Base-by-base conservation (phyloP, 192 early-diverging fungal genomes). In the Mortierella hygrophila region DNA sequence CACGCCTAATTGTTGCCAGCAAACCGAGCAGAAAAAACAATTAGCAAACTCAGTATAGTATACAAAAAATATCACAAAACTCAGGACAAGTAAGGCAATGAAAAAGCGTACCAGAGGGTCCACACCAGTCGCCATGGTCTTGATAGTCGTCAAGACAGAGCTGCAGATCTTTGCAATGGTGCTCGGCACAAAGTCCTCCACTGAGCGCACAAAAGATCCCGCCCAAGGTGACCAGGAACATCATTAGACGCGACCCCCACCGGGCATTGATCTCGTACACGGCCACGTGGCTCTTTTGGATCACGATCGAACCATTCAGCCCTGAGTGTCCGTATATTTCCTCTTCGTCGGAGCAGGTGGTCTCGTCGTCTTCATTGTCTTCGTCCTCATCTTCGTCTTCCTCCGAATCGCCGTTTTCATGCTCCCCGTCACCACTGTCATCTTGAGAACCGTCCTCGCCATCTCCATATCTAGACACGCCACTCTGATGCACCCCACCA, bases 191-290 rank as follows among this genome's bases (percentile, higher is more conserved):
- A 10, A 80, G 37, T 0, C 78, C 78, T n/a, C 83, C 83, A 5
- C 72, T 42, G 15, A 79, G 37, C 7, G 44, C 73, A 68, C 83
- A 79, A 16, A 85, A 13, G 10, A 76, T 2, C 15, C 83, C 83
- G 11, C 83, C 78, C 6, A 80, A 15, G 1, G 78, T 71, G 18
- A 76, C 29, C 73, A 85, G 23, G n/a, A 85, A 32, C 83, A 85
- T 85, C 55, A 76, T 74, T 41, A 85, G 60, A 9, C 83, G 74
- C 26, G 83, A 79, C 3, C 83, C 83, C 83, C 83, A 85, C 29
- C 83, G 60, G 3, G 83, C 77, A 37, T 85, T 85, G 46, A 85
- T 80, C 46, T 85, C 83, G 44, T 85, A 85, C 0, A 85, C 83
- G 6, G 83, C 83, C 2, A 85, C 83, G 40, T 85, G 83, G 63